Evolutionary conservation across 2,329 filamentous ascomycete species (phyloP).

Genomic region (Cordyceps militaris): DNA sequence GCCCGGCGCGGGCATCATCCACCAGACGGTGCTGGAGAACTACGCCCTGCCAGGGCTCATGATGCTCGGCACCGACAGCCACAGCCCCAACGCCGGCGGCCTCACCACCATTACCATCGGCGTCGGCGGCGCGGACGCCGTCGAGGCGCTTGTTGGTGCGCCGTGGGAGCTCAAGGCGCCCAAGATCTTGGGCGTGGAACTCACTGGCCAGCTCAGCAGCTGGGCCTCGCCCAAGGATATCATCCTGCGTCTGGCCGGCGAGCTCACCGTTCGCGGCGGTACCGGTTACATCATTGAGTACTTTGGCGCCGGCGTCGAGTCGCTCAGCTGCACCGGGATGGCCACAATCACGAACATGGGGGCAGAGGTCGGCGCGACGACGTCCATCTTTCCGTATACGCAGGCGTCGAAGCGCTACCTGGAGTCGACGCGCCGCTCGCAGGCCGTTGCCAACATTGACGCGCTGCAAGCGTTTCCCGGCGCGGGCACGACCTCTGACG

Average conservation of each 20-base stretch:
- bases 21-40: constrained; percentile 96
- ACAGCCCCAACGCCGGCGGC: constrained; percentile 95
- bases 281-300: constrained; percentile 96
- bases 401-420: constrained; percentile 79
- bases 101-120: constrained; percentile 91
- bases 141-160: constrained; percentile 91
- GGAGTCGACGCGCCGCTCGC: constrained; percentile 60
- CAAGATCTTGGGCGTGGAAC: constrained; percentile 75
- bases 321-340: constrained; percentile 88
- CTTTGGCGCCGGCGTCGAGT: constrained; percentile 80
- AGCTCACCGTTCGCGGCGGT: constrained; percentile 85
- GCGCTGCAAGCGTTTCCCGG: constrained; percentile 50
- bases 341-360: constrained; percentile 83
- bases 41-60: constrained; percentile 95
- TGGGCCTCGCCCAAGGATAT: constrained; percentile 96
- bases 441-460: constrained; percentile 61
- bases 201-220: constrained; percentile 75
- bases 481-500: constrained; percentile 35
- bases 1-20: constrained; percentile 88
- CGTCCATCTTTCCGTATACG: constrained; percentile 90
- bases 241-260: constrained; percentile 81
- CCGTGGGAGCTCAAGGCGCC: constrained; percentile 98
- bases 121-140: constrained; percentile 93
- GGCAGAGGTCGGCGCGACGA: constrained; percentile 88
- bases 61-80: constrained; percentile 98